A percentile compares a stretch with the other conserved stretches of the same genome.
These are phyloP conservation scores for Candida coquimbonensis DNA, from an alignment of 805 yeast genomes.

Conservation along the genomic window DNA sequence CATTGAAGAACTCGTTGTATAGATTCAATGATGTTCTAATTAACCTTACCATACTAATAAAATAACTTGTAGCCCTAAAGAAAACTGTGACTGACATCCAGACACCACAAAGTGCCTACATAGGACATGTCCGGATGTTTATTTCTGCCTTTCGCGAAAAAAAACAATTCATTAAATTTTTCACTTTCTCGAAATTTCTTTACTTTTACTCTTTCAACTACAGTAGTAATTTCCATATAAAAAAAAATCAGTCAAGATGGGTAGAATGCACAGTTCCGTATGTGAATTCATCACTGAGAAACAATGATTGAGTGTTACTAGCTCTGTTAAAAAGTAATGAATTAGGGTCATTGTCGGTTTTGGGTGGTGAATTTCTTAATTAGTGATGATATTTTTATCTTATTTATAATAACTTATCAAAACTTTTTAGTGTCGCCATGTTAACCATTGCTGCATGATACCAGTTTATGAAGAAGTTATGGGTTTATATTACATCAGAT, in stretches of 20 bases:
- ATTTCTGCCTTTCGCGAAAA: background rate
- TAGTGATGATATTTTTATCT: too few relatives aligned
- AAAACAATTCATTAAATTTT: background rate
- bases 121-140: background rate
- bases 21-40: background rate
- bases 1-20: conserved; percentile 31
- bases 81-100: background rate
- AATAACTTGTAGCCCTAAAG: too few relatives aligned
- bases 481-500: background rate
- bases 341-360: conserved; percentile 23
- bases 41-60: background rate
- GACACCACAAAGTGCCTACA: background rate
- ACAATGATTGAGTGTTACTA: conserved; percentile 1
- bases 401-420: too few relatives aligned
- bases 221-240: conserved; percentile 23
- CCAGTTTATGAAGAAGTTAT: conserved; percentile 35
- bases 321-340: conserved; percentile 18
- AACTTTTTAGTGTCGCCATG: too few relatives aligned
- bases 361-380: background rate
- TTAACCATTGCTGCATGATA: conserved; percentile 35
- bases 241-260: conserved; percentile 63
- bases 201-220: background rate
- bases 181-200: background rate
- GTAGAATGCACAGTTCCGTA: conserved; percentile 99
- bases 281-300: conserved; percentile 33